These are phyloP conservation scores for Cryptosporidium ryanae DNA, from an alignment of 169 alveolate species.

Conservation along the genomic window DNA sequence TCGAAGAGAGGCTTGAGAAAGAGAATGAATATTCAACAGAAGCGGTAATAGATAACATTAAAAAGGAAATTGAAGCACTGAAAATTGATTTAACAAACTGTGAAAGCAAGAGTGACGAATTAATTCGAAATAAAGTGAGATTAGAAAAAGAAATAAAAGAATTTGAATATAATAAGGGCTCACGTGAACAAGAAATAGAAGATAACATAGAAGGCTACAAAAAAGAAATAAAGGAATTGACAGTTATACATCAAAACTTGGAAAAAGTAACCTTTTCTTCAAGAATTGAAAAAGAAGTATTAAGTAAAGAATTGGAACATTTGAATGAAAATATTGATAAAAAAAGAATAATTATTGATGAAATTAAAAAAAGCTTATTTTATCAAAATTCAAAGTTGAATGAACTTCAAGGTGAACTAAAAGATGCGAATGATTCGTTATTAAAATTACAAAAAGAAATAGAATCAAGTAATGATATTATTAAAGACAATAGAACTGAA, in stretches of 20 bases:
- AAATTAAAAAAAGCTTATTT: constrained; percentile 55
- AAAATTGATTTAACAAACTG: background rate
- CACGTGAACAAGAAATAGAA: constrained; percentile 78
- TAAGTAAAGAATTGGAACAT: constrained; percentile 71
- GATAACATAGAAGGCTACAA: constrained; percentile 77
- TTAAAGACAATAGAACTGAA: constrained; percentile 77
- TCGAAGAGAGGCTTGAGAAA: constrained; percentile 78
- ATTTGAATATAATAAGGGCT: constrained; percentile 73
- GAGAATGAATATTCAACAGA: constrained; percentile 74
- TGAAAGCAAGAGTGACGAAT: constrained; percentile 64
- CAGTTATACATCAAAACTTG: constrained; percentile 65
- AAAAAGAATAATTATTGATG: constrained; percentile 74
- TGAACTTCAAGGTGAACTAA: constrained; percentile 75
- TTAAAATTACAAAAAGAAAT: constrained; percentile 77
- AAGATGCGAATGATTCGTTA: constrained; percentile 70
- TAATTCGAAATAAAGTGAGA: constrained; percentile 74
- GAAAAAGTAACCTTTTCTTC: constrained; percentile 66
- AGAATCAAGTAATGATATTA: constrained; percentile 78
- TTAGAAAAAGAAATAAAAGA: constrained; percentile 77
- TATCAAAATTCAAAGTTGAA: constrained; percentile 76
- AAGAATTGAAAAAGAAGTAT: constrained; percentile 70
- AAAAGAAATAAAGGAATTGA: constrained; percentile 73
- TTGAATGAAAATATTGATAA: constrained; percentile 60
- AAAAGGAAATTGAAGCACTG: background rate
- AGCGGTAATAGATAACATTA: constrained; percentile 1